A percentile compares a stretch with the other conserved stretches of the same genome.
These are phyloP conservation scores for Chamaenerion angustifolium DNA, from an alignment of 345 rosid genomes.

Conservation along the genomic window DNA sequence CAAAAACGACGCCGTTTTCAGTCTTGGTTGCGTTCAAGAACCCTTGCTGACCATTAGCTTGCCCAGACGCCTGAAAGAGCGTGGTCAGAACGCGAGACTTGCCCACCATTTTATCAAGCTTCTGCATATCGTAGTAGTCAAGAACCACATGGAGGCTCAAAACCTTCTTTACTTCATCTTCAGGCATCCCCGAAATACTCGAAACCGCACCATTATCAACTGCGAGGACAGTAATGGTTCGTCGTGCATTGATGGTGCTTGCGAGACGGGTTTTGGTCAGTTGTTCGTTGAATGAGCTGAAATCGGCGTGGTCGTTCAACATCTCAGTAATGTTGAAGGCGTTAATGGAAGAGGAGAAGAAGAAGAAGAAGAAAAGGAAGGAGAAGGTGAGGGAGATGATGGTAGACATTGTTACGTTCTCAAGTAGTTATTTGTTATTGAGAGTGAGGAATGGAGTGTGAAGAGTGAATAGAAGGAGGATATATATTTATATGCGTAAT, in stretches of 20 bases:
- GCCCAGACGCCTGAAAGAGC: conserved; percentile 48
- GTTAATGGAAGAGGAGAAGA: no score
- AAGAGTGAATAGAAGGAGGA: no score
- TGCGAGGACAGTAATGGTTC: conserved; percentile 41
- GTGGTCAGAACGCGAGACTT: conserved; percentile 37
- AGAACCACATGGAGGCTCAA: conserved; percentile 41
- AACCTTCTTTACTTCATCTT: conserved; percentile 24
- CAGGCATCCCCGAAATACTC: conserved; percentile 17
- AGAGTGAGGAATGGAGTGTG: no score
- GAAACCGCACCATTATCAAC: conserved; percentile 23
- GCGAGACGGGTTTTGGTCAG: conserved; percentile 22
- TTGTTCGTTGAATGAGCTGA: conserved; percentile 25
- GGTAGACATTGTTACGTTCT: no score
- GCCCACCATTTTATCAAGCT: conserved; percentile 12
- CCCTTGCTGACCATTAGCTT: conserved; percentile 36
- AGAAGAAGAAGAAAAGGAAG: no score
- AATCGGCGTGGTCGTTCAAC: conserved; percentile 22
- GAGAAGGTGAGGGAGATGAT: no score
- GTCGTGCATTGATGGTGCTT: conserved; percentile 19
- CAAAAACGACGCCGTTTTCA: conserved; percentile 28
- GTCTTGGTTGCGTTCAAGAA: conserved; percentile 35
- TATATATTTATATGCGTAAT: no score
- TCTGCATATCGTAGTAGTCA: conserved; percentile 28
- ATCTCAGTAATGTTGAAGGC: conserved; percentile 32
- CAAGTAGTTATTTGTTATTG: no score